phyloP scores from a whole-genome alignment of 192 early-diverging fungal species.

The Coemansia sp. region DNA sequence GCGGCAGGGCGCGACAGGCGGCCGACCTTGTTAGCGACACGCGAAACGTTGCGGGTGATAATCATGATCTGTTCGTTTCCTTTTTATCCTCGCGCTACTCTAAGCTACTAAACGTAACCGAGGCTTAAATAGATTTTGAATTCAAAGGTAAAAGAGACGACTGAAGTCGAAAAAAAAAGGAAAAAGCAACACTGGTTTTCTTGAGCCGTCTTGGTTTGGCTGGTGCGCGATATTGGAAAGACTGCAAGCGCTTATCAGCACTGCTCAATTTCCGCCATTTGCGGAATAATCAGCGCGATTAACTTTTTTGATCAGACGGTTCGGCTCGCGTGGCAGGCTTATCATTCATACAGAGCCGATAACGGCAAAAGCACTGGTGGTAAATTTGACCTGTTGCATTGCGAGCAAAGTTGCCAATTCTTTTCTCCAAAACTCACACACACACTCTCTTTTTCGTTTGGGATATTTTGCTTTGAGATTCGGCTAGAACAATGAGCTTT shows the following conservation, averaged over 20 bases:
- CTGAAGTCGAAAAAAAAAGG: neutral
- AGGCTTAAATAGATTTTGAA: neutral
- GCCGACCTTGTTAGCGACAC: conserved; percentile 39
- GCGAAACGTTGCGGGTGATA: conserved; percentile 42
- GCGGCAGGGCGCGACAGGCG: conserved; percentile 26
- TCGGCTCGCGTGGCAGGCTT: neutral
- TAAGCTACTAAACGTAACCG: neutral
- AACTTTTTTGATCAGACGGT: neutral
- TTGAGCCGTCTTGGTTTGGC: too few relatives aligned
- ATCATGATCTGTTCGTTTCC: conserved; percentile 33
- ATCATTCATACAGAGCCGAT: neutral
- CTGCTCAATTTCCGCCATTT: neutral
- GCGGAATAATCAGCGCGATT: neutral
- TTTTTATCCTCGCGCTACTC: neutral
- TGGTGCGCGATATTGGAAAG: too few relatives aligned
- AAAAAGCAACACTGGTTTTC: neutral
- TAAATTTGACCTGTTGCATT: neutral
- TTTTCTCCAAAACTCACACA: neutral
- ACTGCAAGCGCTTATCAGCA: neutral
- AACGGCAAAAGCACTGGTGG: neutral
- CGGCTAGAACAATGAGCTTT: conserved; percentile 28
- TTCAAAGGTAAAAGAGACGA: neutral
- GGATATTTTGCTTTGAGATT: neutral
- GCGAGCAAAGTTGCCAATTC: neutral
- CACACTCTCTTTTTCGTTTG: neutral